A percentile compares a stretch with the other conserved stretches of the same genome.
These are phyloP conservation scores for Sinapis alba DNA, from an alignment of 441 rosid species.

Conservation along the genomic window DNA sequence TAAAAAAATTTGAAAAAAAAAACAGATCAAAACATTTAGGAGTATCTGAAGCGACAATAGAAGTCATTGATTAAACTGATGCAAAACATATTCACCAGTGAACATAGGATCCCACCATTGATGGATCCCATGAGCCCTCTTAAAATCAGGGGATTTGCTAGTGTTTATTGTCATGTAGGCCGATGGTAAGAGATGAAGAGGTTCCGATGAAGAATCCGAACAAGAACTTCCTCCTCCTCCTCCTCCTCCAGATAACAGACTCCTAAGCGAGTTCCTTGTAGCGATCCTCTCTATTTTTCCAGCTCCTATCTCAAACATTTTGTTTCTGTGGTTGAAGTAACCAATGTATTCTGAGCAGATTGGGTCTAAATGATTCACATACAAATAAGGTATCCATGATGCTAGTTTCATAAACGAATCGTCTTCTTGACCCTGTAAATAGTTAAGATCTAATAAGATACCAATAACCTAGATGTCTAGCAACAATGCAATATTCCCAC, in stretches of 20 bases:
- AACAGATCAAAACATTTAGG: background rate
- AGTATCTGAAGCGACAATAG: background rate
- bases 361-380: slow-evolving; percentile 48
- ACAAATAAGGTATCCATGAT: slow-evolving; percentile 47
- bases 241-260: slow-evolving; percentile 38
- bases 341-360: slow-evolving; percentile 51
- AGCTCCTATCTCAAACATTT: slow-evolving; percentile 47
- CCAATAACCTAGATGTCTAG: background rate
- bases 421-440: slow-evolving; percentile 26
- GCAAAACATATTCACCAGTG: slow-evolving; percentile 36
- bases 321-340: slow-evolving; percentile 50
- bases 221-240: slow-evolving; percentile 32
- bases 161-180: slow-evolving; percentile 38
- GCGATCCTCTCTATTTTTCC: slow-evolving; percentile 47
- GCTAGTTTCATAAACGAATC: slow-evolving; percentile 42
- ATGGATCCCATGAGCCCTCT: slow-evolving; percentile 51
- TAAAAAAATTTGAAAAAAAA: background rate
- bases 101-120: slow-evolving; percentile 52
- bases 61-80: slow-evolving; percentile 22
- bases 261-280: slow-evolving; percentile 42
- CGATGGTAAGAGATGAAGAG: slow-evolving; percentile 40
- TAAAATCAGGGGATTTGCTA: slow-evolving; percentile 33
- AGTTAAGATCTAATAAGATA: background rate
- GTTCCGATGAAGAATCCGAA: slow-evolving; percentile 1
- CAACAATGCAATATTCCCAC: background rate